These are phyloP conservation scores for Neospermospora avenae DNA, from an alignment of 2,329 filamentous ascomycete species.

Conservation along the genomic window DNA sequence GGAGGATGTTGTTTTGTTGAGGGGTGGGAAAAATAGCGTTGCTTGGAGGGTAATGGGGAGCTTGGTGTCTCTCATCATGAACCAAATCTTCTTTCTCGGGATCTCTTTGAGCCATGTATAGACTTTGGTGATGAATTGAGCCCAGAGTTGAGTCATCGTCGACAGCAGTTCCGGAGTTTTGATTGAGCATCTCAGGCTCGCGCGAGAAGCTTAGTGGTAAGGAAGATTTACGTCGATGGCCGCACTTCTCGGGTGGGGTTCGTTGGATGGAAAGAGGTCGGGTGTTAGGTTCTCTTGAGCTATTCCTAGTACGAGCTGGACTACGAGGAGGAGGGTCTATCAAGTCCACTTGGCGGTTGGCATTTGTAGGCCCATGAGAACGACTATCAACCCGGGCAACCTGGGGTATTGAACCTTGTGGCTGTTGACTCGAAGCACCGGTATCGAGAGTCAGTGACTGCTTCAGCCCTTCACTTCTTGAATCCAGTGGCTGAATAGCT, in stretches of 20 bases:
- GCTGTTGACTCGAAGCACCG: background rate
- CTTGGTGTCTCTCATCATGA: no score
- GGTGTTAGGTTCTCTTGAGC: background rate
- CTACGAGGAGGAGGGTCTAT: background rate
- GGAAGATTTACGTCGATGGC: background rate
- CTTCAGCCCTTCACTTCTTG: background rate
- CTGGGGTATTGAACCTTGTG: background rate
- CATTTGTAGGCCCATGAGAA: background rate
- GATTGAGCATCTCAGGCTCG: background rate
- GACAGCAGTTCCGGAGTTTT: background rate
- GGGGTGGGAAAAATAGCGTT: slow-evolving; percentile 2
- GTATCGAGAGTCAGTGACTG: background rate
- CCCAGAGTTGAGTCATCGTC: background rate
- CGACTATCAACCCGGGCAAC: background rate
- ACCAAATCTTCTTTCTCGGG: background rate
- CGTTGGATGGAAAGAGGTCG: slow-evolving; percentile 4
- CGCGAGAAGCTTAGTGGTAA: background rate
- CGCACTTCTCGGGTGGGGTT: background rate
- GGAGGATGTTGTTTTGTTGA: slow-evolving; percentile 7
- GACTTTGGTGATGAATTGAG: background rate
- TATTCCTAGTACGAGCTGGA: background rate
- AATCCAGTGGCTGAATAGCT: background rate
- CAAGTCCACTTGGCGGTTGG: background rate
- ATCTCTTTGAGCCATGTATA: background rate
- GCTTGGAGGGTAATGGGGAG: background rate